phyloP scores from a whole-genome alignment of 179 eudicot species.

The Heliamphora pulchella region DNA sequence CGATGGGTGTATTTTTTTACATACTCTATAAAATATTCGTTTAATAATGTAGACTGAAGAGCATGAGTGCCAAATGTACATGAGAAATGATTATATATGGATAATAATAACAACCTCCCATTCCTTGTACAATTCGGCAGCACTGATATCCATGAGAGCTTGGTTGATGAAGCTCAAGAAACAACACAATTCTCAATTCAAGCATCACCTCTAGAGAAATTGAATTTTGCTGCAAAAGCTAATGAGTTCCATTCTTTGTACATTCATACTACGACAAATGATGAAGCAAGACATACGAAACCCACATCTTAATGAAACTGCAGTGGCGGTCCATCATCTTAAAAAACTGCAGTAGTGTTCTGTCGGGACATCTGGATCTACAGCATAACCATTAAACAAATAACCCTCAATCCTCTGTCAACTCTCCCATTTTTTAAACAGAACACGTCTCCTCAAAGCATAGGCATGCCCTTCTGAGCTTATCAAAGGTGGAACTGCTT shows the following conservation, averaged over 20 bases:
- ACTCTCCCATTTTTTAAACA: constrained; percentile 4
- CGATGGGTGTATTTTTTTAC: background rate
- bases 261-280: constrained; percentile 6
- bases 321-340: background rate
- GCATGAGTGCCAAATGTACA: background rate
- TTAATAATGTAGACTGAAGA: background rate
- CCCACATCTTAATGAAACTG: background rate
- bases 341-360: background rate
- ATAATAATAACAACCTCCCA: constrained; percentile 20
- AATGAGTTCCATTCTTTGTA: constrained; percentile 5
- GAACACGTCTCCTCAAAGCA: background rate
- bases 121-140: constrained; percentile 16
- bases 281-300: constrained; percentile 6
- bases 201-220: background rate
- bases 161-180: constrained; percentile 23
- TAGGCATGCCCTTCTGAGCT: background rate
- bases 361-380: constrained; percentile 9
- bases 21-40: background rate
- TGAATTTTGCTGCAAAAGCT: background rate
- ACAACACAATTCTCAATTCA: constrained; percentile 14
- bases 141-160: constrained; percentile 21
- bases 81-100: background rate
- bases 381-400: constrained; percentile 9
- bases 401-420: background rate
- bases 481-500: background rate